phyloP scores from a whole-genome alignment of 2,329 filamentous ascomycete species.

The Plectosphaerella sp. region DNA sequence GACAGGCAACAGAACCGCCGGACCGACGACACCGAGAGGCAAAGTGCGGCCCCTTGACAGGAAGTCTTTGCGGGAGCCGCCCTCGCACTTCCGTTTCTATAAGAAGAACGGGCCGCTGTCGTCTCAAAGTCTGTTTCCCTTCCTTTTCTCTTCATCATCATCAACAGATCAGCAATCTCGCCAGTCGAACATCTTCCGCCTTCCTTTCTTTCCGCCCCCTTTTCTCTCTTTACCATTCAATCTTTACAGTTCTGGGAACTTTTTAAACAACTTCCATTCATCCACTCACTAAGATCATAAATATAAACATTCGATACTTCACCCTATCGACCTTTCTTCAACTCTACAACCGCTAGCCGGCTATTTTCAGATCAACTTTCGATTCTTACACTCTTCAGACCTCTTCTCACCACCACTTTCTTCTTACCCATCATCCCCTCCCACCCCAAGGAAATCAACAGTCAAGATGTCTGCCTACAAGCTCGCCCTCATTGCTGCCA shows the following conservation, averaged over 20 bases:
- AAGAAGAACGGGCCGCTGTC: background rate
- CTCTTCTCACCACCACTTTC: background rate
- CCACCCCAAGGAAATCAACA: background rate
- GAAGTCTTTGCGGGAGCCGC: too few species aligned
- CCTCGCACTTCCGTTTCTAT: background rate
- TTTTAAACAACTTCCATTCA: conserved; percentile 24
- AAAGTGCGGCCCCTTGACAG: too few species aligned
- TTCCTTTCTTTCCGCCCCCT: conserved; percentile 7
- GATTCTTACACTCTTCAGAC: conserved; percentile 4
- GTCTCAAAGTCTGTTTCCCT: conserved; percentile 2
- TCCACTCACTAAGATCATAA: conserved; percentile 14
- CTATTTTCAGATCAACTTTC: conserved; percentile 6
- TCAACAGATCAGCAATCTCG: conserved; percentile 15
- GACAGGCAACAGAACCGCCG: background rate
- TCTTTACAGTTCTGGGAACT: conserved; percentile 33
- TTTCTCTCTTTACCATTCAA: conserved; percentile 20
- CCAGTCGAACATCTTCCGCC: conserved; percentile 8
- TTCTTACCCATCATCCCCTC: background rate
- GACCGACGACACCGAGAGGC: too few species aligned
- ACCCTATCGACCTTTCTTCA: background rate
- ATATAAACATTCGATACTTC: background rate
- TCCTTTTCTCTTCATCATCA: conserved; percentile 12
- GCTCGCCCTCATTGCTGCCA: conserved; percentile 30
- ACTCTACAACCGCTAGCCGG: conserved; percentile 14
- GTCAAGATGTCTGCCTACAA: conserved; percentile 39